Conservation (phyloP, 768 basidiomycete species). For the Lentinus tigrinus region DNA sequence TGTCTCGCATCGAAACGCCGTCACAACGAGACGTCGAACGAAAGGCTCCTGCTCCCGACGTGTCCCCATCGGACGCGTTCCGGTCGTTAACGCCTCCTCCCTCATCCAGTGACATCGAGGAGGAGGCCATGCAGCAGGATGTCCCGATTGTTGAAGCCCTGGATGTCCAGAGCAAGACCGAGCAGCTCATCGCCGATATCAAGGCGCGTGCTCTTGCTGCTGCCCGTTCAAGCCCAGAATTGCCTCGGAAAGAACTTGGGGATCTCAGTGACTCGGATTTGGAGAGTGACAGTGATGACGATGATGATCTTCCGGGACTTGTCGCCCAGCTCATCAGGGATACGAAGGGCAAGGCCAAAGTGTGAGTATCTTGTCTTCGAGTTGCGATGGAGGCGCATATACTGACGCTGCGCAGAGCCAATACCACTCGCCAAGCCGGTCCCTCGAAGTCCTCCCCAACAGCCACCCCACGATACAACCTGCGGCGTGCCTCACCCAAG, state of each 20-base stretch:
- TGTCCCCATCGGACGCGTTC: conserved; percentile 9
- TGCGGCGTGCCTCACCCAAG: conserved; percentile 16
- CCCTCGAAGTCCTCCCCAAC: background rate
- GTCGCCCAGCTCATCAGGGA: background rate
- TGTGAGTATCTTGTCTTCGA: background rate
- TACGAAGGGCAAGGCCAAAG: conserved; percentile 12
- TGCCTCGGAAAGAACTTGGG: conserved; percentile 30
- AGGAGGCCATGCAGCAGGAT: conserved; percentile 22
- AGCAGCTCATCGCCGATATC: conserved; percentile 60
- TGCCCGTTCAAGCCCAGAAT: conserved; percentile 45
- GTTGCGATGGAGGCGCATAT: background rate
- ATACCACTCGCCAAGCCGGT: background rate
- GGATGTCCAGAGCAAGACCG: conserved; percentile 44
- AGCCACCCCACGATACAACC: conserved; percentile 16
- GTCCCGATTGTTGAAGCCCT: conserved; percentile 30
- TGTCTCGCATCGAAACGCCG: background rate
- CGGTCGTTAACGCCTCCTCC: conserved; percentile 27
- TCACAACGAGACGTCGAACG: background rate
- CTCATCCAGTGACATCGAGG: conserved; percentile 12
- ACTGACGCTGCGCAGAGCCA: background rate
- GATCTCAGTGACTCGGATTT: conserved; percentile 39
- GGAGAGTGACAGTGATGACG: conserved; percentile 36
- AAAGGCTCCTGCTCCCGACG: background rate
- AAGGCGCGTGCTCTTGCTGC: conserved; percentile 54
- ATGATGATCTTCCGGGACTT: conserved; percentile 38